Evolutionary conservation across 306 rosid genomes (phyloP).

Genomic region (Inga oerstediana): DNA sequence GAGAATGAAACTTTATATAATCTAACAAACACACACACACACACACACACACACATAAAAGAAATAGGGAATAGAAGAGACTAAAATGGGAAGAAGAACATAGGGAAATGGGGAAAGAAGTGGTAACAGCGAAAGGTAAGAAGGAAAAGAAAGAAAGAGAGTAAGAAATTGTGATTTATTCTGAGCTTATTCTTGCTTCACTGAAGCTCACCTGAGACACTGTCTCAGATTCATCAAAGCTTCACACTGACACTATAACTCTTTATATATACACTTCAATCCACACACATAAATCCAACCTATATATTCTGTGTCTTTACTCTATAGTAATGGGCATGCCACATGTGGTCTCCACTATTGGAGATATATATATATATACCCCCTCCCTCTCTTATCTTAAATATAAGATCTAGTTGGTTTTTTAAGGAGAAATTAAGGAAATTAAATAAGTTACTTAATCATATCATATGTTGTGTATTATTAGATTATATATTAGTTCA

Average conservation of each 20-base stretch:
- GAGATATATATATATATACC: neutral
- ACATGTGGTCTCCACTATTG: neutral
- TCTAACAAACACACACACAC: no score
- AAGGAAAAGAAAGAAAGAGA: conserved; percentile 20
- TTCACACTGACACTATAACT: conserved; percentile 25
- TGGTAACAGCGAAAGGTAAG: neutral
- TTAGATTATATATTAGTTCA: no score
- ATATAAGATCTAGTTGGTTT: no score
- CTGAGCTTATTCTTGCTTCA: conserved; percentile 13
- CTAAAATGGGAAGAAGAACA: neutral
- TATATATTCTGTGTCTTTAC: neutral
- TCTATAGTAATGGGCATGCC: neutral
- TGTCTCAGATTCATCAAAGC: conserved; percentile 30
- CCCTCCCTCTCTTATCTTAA: no score
- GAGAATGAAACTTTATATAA: neutral
- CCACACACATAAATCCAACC: neutral
- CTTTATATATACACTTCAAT: conserved; percentile 19
- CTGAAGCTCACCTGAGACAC: neutral
- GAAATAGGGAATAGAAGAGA: neutral
- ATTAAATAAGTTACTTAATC: no score
- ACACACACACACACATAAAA: no score
- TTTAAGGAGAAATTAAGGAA: no score
- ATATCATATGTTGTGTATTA: no score
- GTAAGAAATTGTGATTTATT: conserved; percentile 30
- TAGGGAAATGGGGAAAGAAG: conserved; percentile 20